Evolutionary conservation across 1,139 yeast genomes (phyloP).

Genomic region (Debaryomyces psychrophilus): DNA sequence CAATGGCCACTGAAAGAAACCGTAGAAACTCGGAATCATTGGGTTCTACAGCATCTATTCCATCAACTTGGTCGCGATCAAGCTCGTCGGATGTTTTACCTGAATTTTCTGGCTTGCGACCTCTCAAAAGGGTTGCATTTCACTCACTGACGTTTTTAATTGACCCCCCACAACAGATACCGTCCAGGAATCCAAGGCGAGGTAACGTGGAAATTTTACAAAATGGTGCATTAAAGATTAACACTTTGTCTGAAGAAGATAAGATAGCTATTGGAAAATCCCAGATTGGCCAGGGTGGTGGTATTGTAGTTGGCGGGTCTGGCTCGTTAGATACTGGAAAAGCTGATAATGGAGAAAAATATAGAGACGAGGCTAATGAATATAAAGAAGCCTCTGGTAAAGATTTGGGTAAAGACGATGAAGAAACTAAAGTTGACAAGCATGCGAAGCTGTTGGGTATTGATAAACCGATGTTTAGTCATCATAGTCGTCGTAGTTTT

Average conservation of each 20-base stretch:
- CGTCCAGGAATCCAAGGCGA: slow-evolving; percentile 63
- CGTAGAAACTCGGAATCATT: slow-evolving; percentile 17
- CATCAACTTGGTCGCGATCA: slow-evolving; percentile 15
- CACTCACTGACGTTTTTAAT: slow-evolving; percentile 71
- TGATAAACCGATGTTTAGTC: slow-evolving; percentile 52
- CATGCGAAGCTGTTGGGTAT: slow-evolving; percentile 47
- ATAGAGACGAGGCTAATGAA: slow-evolving; percentile 14
- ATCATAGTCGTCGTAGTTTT: slow-evolving; percentile 16
- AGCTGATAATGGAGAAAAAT: slow-evolving; percentile 22
- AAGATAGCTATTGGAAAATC: slow-evolving; percentile 47
- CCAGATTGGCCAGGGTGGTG: slow-evolving; percentile 60
- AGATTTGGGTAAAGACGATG: slow-evolving; percentile 35
- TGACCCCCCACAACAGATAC: slow-evolving; percentile 75
- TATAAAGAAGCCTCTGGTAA: slow-evolving; percentile 22
- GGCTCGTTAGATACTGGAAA: slow-evolving; percentile 56
- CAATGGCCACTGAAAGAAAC: slow-evolving; percentile 22
- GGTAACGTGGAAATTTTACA: slow-evolving; percentile 70
- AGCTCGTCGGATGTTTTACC: slow-evolving; percentile 21
- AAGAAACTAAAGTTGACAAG: slow-evolving; percentile 45
- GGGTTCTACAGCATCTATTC: slow-evolving; percentile 9
- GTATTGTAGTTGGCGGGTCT: slow-evolving; percentile 79
- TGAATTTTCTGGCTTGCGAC: slow-evolving; percentile 33
- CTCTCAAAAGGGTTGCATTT: slow-evolving; percentile 71
- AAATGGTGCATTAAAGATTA: slow-evolving; percentile 62
- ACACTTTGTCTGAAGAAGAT: slow-evolving; percentile 66